A percentile compares a stretch with the other conserved stretches of the same genome.
phyloP scores from a whole-genome alignment of 192 early-diverging fungal species.

The Linnemannia hyalina region DNA sequence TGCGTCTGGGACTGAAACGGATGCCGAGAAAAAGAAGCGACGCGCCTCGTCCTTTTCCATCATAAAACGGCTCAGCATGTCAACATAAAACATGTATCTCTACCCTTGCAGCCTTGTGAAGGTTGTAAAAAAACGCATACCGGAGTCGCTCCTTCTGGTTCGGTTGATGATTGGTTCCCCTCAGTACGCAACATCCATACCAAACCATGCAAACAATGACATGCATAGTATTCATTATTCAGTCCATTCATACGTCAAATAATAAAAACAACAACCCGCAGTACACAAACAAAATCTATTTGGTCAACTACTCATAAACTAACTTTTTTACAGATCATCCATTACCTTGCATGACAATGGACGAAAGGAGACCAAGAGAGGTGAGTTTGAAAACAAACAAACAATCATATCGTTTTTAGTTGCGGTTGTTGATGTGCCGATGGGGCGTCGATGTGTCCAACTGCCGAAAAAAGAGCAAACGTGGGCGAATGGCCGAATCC shows the following conservation, averaged over 20 bases:
- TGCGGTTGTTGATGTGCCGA: neutral
- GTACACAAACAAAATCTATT: neutral
- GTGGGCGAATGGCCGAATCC: neutral
- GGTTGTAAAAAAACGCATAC: no score
- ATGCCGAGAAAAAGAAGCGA: neutral
- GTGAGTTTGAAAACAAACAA: neutral
- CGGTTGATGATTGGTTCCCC: no score
- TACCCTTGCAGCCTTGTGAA: no score
- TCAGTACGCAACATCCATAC: neutral
- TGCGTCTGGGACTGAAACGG: neutral
- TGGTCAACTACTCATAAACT: neutral
- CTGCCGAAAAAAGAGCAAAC: neutral
- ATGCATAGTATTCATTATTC: neutral
- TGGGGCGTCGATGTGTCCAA: neutral
- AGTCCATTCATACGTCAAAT: neutral
- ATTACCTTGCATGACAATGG: neutral
- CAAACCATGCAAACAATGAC: neutral
- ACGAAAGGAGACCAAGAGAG: neutral
- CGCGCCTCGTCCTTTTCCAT: constrained; percentile 16
- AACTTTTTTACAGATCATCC: neutral
- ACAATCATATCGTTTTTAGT: neutral
- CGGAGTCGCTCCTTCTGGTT: no score
- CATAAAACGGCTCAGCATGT: constrained; percentile 6
- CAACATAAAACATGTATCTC: neutral
- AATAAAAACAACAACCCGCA: neutral